Evolutionary conservation across 2,329 filamentous ascomycete species (phyloP).

Genomic region (Ascochyta pisi): DNA sequence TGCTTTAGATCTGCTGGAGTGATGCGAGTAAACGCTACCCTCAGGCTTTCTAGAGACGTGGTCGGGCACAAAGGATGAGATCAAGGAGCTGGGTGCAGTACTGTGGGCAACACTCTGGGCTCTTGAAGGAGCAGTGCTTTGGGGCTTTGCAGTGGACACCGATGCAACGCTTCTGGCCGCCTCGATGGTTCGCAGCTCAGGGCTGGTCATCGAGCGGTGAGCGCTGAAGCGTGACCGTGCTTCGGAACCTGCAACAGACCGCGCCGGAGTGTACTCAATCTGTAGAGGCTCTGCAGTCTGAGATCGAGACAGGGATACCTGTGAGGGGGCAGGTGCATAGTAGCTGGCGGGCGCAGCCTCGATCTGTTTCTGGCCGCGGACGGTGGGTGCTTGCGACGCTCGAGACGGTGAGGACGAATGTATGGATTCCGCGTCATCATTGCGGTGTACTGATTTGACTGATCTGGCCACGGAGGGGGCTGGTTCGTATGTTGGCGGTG

Average conservation of each 20-base stretch:
- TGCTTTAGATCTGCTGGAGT: constrained; percentile 44
- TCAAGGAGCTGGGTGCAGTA: constrained; percentile 43
- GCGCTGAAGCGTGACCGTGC: constrained; percentile 33
- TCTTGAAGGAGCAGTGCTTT: constrained; percentile 21
- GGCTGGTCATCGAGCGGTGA: constrained; percentile 41
- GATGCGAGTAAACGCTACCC: constrained; percentile 44
- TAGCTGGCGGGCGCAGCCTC: constrained; percentile 49
- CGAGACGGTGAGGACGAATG: constrained; percentile 37
- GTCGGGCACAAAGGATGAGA: constrained; percentile 48
- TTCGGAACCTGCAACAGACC: constrained; percentile 37
- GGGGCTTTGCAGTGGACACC: constrained; percentile 25
- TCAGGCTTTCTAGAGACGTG: constrained; percentile 35
- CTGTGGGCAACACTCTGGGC: constrained; percentile 33
- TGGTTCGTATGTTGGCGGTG: constrained; percentile 42
- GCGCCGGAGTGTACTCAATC: constrained; percentile 48
- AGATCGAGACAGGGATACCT: constrained; percentile 37
- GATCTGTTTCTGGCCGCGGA: constrained; percentile 45
- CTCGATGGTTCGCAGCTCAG: constrained; percentile 37
- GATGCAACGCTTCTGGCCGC: constrained; percentile 26
- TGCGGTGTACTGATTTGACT: constrained; percentile 42
- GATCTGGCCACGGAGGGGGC: constrained; percentile 28
- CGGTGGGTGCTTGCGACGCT: constrained; percentile 23
- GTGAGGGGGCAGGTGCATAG: constrained; percentile 44
- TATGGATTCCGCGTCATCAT: constrained; percentile 47
- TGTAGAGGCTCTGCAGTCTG: constrained; percentile 29